Evolutionary conservation across 2,329 filamentous ascomycete species (phyloP).

Genomic region (Alternaria dauci): DNA sequence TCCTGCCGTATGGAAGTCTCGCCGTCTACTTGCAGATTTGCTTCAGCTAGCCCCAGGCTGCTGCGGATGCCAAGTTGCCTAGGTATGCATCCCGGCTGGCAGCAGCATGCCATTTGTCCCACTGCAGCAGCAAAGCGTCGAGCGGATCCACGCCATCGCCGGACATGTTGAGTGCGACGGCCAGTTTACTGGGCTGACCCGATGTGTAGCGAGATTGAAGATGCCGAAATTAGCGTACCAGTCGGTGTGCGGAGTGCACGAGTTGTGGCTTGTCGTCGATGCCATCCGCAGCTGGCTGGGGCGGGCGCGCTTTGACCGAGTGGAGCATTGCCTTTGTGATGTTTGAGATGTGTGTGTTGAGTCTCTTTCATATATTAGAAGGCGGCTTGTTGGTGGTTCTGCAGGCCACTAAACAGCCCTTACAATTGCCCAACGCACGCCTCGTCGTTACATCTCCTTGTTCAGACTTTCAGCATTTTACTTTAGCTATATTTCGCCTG

Average conservation of each 20-base stretch:
- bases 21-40: background rate
- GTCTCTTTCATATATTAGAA: conserved; percentile 33
- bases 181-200: conserved; percentile 16
- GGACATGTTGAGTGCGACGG: conserved; percentile 8
- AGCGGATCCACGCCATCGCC: conserved; percentile 22
- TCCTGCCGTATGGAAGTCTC: conserved; percentile 5
- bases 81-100: conserved; percentile 3
- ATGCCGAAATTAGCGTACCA: conserved; percentile 24
- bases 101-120: conserved; percentile 9
- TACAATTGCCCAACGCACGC: conserved; percentile 13
- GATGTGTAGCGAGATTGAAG: conserved; percentile 28
- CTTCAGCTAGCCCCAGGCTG: conserved; percentile 5
- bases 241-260: conserved; percentile 26
- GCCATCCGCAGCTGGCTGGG: conserved; percentile 29
- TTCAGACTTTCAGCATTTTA: conserved; percentile 13
- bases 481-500: conserved; percentile 10
- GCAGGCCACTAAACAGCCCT: conserved; percentile 14
- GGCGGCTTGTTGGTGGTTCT: conserved; percentile 7
- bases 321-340: conserved; percentile 17
- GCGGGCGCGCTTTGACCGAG: conserved; percentile 19
- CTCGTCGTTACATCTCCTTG: conserved; percentile 13
- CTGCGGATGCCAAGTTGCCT: conserved; percentile 23
- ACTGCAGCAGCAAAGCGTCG: conserved; percentile 19
- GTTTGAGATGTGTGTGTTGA: conserved; percentile 20
- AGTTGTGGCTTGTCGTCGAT: conserved; percentile 25